phyloP scores from a whole-genome alignment of 768 basidiomycete genomes.

The Serendipita vermifera region DNA sequence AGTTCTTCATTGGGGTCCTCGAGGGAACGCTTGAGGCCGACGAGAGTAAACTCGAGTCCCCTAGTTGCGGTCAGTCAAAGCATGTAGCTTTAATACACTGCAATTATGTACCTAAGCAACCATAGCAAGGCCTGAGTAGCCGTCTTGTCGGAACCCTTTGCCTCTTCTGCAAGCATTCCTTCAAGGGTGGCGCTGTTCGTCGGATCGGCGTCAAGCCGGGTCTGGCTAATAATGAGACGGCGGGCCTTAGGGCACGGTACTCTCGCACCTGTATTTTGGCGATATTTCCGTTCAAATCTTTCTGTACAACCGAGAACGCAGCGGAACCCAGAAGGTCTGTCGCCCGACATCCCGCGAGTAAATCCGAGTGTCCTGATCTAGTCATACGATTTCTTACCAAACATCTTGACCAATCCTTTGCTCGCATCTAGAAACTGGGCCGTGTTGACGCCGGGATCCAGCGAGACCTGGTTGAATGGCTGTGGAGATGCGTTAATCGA shows the following conservation, averaged over 20 bases:
- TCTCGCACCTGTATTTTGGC: constrained; percentile 36
- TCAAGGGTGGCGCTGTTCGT: constrained; percentile 65
- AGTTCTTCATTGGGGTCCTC: constrained; percentile 56
- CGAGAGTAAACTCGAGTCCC: constrained; percentile 80
- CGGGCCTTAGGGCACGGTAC: neutral
- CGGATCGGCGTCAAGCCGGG: constrained; percentile 58
- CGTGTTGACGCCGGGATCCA: constrained; percentile 82
- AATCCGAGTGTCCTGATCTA: constrained; percentile 8
- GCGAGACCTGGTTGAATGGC: constrained; percentile 89
- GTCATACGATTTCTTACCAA: constrained; percentile 43
- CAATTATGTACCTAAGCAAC: constrained; percentile 46
- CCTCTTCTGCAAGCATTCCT: constrained; percentile 56
- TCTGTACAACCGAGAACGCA: constrained; percentile 73
- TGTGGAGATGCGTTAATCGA: too few species aligned
- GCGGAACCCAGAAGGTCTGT: constrained; percentile 77
- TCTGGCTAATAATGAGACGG: constrained; percentile 28
- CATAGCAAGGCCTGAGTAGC: constrained; percentile 91
- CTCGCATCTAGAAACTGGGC: constrained; percentile 76
- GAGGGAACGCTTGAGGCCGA: constrained; percentile 61
- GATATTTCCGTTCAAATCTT: constrained; percentile 86
- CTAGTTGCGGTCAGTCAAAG: constrained; percentile 25
- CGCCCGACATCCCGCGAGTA: too few species aligned
- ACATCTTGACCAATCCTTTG: constrained; percentile 75
- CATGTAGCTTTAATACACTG: neutral
- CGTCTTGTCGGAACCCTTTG: constrained; percentile 67